Evolutionary conservation across 2,329 filamentous ascomycete species (phyloP), one percentile per base, ranked within the genome.

Genomic region (Diaporthe destruens): DNA sequence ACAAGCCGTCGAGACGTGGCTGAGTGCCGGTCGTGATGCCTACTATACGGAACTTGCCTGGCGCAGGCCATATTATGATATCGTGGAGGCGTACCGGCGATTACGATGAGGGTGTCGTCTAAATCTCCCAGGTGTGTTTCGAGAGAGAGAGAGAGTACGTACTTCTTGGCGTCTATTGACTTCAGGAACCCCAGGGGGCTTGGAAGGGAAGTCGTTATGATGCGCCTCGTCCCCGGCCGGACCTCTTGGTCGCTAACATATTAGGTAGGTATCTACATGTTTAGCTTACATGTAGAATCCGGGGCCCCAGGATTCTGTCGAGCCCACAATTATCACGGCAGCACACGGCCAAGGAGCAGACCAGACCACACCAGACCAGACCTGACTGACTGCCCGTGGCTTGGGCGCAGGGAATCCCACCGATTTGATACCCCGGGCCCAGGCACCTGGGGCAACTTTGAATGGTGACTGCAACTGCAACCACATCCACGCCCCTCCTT

Each of bases 251-350:
- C 32, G 8, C 42, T 9, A 20, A n/a, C 1, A 29, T 29, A 5
- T 5, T 29, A 29, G 29, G 20, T 5, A 14, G 23, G 57, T 51
- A 55, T n/a, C 6, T 47, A 36, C 20, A 65, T 36, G 25, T n/a
- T 23, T 65, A 65, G 59, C 32, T 34, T 51, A 39, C 34, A 51
- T 29, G 29, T 44, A 29, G 61, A 67, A 65, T 72, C 70, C 34
- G 70, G 70, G 70, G 70, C 70, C 70, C 70, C 70, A 61, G 54
- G 70, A 59, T 32, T 57, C 12, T 55, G 57, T 54, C n/a, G 44
- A 65, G 25, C 44, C 61, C 61, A 65, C 61, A 65, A 65, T 25
- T 49, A 47, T 63, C 42, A 49, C 7, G n/a, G n/a, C n/a, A n/a
- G n/a, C n/a, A n/a, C n/a, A n/a, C n/a, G 66, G 66, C 66, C 5